Evolutionary conservation across 495 filamentous ascomycete genomes (phyloP).

Genomic region (Wilcoxina mikolae): DNA sequence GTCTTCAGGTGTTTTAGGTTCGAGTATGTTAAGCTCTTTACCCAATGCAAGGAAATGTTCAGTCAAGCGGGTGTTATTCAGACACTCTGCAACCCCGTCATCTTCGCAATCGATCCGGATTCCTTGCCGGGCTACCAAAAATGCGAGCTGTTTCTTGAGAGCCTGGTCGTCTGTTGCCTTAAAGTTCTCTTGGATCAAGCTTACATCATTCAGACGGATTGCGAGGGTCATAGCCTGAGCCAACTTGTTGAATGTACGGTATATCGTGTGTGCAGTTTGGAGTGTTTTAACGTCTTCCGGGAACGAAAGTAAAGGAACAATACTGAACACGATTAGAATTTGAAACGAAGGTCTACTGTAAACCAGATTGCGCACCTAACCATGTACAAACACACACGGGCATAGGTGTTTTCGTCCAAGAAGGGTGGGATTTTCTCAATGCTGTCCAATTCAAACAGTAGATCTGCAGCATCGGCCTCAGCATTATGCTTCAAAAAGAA

Average conservation of each 20-base stretch:
- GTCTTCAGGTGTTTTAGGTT: slow-evolving; percentile 92
- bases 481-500: slow-evolving; percentile 95
- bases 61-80: slow-evolving; percentile 73
- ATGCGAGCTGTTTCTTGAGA: slow-evolving; percentile 85
- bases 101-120: slow-evolving; percentile 70
- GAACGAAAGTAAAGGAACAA: slow-evolving; percentile 93
- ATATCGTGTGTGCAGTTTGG: slow-evolving; percentile 76
- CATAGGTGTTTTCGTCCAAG: slow-evolving; percentile 85
- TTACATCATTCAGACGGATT: slow-evolving; percentile 76
- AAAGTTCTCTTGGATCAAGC: slow-evolving; percentile 66
- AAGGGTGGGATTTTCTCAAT: slow-evolving; percentile 82
- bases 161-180: slow-evolving; percentile 63
- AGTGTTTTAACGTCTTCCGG: slow-evolving; percentile 95
- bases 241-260: slow-evolving; percentile 77
- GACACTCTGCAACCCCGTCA: slow-evolving; percentile 57
- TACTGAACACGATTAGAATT: slow-evolving; percentile 35
- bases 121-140: slow-evolving; percentile 80
- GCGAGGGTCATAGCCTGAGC: slow-evolving; percentile 87
- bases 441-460: slow-evolving; percentile 91
- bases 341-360: slow-evolving; percentile 9
- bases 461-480: slow-evolving; percentile 92
- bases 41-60: slow-evolving; percentile 87
- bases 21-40: slow-evolving; percentile 92
- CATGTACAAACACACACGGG: slow-evolving; percentile 91
- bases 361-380: slow-evolving; percentile 38